Base-by-base conservation (phyloP, 2,329 filamentous ascomycete species). In the Graphilbum fragrans region DNA sequence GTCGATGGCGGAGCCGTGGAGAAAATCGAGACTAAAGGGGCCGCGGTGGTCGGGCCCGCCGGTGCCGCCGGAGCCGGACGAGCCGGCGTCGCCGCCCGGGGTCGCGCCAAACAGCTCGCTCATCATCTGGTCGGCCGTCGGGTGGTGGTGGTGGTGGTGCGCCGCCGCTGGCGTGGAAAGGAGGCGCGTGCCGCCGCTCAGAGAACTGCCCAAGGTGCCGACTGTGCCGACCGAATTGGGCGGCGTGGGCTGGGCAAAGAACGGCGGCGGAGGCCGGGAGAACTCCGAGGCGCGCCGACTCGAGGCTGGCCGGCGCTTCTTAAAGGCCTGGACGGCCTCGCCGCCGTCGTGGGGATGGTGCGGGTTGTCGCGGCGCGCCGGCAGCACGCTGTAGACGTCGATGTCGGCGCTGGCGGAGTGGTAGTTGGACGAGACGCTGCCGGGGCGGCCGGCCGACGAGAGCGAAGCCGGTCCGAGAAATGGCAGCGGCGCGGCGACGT, bases 271-370 rank as follows among this genome's bases (percentile, higher is more conserved):
- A 2, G 55, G 56, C 2, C 54, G 50, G 4, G 53, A 39, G 32
- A 56, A 54, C 35, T 60, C 59, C 2, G 55, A 59, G 2, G 56
- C 50, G 17, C 55, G 50, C 21, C 55, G 51, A 22, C 51, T 53
- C 29, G 45, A 44, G 8, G 47, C 41, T 5, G 56, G 52, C 4
- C 58, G 50, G 12, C 52, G 52, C 44, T 53, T 58, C 45, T 61
- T 62, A 6, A 45, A 42, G 2, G 53, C 50, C 29, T 53, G 52
- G 5, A 29, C 45, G n/a, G 49, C 49, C 3, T 51, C 52, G 1
- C 38, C 25, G 29, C 38, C 25, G 29, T 59, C 53, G 7, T 55
- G n/a, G n/a, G n/a, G n/a, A n/a, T n/a, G n/a, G n/a, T n/a, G n/a
- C n/a, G n/a, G 52, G 33, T 49, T 47, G 45, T 59, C 58, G 14